These are phyloP conservation scores for Sporisorium iseilematis-ciliati DNA, from an alignment of 1,284 basidiomycete species.

Conservation along the genomic window DNA sequence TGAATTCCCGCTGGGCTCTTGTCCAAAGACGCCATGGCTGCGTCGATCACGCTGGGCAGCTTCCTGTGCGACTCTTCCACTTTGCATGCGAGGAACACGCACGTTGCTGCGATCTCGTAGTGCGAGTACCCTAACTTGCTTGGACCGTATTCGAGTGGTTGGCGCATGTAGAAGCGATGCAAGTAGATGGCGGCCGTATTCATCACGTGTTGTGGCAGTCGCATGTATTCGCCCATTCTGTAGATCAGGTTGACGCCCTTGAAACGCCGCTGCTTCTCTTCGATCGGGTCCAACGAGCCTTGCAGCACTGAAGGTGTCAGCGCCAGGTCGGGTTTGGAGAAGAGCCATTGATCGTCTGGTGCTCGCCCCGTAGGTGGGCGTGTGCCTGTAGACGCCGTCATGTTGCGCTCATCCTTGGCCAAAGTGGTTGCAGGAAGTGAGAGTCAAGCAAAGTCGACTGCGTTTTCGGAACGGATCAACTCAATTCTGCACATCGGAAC, in stretches of 20 bases:
- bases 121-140: slow-evolving; percentile 74
- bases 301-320: slow-evolving; percentile 52
- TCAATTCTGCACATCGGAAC: slow-evolving; percentile 1
- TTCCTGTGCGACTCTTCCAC: slow-evolving; percentile 89
- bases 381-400: slow-evolving; percentile 29
- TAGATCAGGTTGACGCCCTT: slow-evolving; percentile 63
- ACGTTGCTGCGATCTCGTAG: slow-evolving; percentile 83
- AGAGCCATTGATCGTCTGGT: slow-evolving; percentile 56
- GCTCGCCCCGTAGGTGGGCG: slow-evolving; percentile 20
- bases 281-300: slow-evolving; percentile 33
- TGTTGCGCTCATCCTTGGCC: slow-evolving; percentile 30
- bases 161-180: slow-evolving; percentile 94
- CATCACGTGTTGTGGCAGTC: slow-evolving; percentile 62
- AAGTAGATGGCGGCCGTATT: slow-evolving; percentile 82
- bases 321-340: slow-evolving; percentile 43
- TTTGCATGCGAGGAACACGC: slow-evolving; percentile 91
- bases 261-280: slow-evolving; percentile 58
- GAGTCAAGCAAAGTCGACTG: not conserved
- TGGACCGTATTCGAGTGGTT: slow-evolving; percentile 74
- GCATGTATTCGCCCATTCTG: slow-evolving; percentile 63
- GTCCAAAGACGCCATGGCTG: slow-evolving; percentile 78
- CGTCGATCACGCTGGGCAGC: slow-evolving; percentile 82
- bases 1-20: slow-evolving; percentile 72
- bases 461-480: not conserved
- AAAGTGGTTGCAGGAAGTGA: not conserved